A percentile compares a stretch with the other conserved stretches of the same genome.
phyloP scores from a whole-genome alignment of 2,329 filamentous ascomycete species.

The Bertia moriformis region DNA sequence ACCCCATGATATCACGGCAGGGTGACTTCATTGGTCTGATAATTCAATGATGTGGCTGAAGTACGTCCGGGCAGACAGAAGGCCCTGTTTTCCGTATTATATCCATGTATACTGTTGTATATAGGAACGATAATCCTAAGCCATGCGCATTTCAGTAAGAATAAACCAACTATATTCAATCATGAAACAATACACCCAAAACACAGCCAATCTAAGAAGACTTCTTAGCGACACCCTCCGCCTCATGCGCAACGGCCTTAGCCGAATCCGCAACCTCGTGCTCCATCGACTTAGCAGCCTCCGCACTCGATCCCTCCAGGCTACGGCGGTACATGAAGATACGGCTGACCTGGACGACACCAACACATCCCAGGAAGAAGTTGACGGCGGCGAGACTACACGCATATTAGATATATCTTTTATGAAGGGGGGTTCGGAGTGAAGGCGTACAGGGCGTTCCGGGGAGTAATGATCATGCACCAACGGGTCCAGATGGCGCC shows the following conservation, averaged over 20 bases:
- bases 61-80: too few relatives aligned
- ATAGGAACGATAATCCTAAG: too few relatives aligned
- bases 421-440: too few relatives aligned
- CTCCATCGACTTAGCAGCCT: neutral
- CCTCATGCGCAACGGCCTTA: neutral
- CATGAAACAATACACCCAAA: too few relatives aligned
- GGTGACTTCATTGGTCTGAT: too few relatives aligned
- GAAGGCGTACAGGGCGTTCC: constrained; percentile 67
- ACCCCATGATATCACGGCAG: too few relatives aligned
- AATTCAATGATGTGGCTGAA: too few relatives aligned
- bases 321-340: constrained; percentile 50
- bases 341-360: constrained; percentile 65
- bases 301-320: neutral
- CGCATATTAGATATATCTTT: neutral
- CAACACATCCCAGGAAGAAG: constrained; percentile 89
- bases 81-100: too few relatives aligned
- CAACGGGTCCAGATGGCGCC: constrained; percentile 96
- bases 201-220: too few relatives aligned
- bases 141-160: too few relatives aligned
- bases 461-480: constrained; percentile 93
- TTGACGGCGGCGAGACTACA: constrained; percentile 78
- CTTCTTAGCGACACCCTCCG: neutral
- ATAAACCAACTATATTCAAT: too few relatives aligned
- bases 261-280: neutral
- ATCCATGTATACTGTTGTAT: too few relatives aligned